Evolutionary conservation across 2,329 filamentous ascomycete genomes (phyloP), one percentile per base, ranked within the genome.

Genomic region (Podosphaera aphanis): DNA sequence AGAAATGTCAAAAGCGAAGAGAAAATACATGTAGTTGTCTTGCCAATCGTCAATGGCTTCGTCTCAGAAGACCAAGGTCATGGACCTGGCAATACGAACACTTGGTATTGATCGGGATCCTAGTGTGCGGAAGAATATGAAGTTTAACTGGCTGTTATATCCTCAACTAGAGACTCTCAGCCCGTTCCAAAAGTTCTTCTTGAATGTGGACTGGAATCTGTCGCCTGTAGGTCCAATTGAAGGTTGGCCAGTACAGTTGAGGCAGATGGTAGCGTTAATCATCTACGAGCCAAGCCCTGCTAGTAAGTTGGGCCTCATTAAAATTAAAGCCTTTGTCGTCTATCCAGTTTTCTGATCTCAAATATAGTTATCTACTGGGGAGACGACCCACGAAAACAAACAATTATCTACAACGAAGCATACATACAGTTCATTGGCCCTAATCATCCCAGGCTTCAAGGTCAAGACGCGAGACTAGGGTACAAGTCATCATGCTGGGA

Each of bases 401-500:
- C 77, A 16, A 70, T 72, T 7, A 77, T 83, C 31, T 83, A 83
- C 59, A 83, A 83, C 53, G 77, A 82, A 57, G 74, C 77, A 1
- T 81, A 81, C 55, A 69, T 79, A 35, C 62, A 74, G 7, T 63
- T 88, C 33, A 80, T 80, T 2, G 82, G 82, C 2, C 68, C 79
- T 53, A 86, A 86, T 53, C 83, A 92, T 55, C 83, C 83, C 0
- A 11, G 40, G 20, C 18, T 33, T 5, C 44, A 55, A 53, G 83
- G 83, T 1, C 67, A 71, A 57, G 71, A 67, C 48, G 86, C 85
- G 54, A 63, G 64, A 39, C 69, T 27, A 18, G 76, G 72, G 1
- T 86, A 81, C 80, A 51, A 66, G 0, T 82, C 88, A 57, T 79
- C 88, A 5, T 86, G 80, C 79, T 20, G 40, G n/a, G 64, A 73